Evolutionary conservation across 2,329 filamentous ascomycete genomes (phyloP), one percentile per base, ranked within the genome.

Genomic region (Chaetomium globosum): DNA sequence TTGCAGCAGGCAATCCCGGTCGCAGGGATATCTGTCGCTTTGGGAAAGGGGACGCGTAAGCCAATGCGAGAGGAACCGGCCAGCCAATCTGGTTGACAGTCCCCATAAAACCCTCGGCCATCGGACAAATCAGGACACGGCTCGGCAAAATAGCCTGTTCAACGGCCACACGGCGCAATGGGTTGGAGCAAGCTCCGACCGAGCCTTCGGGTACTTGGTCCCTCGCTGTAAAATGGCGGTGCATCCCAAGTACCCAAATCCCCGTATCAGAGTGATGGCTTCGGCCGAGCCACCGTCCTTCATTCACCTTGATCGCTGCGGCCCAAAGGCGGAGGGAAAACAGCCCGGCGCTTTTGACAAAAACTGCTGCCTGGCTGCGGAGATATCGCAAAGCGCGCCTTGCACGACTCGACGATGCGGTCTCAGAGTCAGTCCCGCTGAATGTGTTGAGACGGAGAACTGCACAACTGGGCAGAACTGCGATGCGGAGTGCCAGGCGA

Each of bases 31-130:
- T 53, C 23, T 23, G 31, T 58, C 49, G 33, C 49, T 59, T 59
- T 64, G 70, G 74, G 72, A 73, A 71, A 73, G 67, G 39, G 75
- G 75, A 74, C 75, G 75, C 75, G 75, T 77, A 74, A 77, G 51
- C 74, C 54, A 57, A 57, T 65, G 59, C 55, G 60, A 58, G 51
- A 21, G 55, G 16, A 54, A 59, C 43, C 43, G 55, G 21, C 28
- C 55, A 48, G 36, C 60, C 64, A 61, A 65, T 53, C 52, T 48
- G 51, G 36, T 28, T 28, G 39, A 46, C 30, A 9, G 36, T 16
- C 16, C 43, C 60, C 59, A 49, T 30, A 60, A 61, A 55, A 23
- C 10, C 8, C 9, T 9, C 1, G 21, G 19, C 39, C 46, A 16
- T 43, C 53, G 53, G 51, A 55, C 69, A 52, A 70, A 70, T 70